Conservation (phyloP, 176 grass and related monocot genomes). For the Aegilops bicornis region DNA sequence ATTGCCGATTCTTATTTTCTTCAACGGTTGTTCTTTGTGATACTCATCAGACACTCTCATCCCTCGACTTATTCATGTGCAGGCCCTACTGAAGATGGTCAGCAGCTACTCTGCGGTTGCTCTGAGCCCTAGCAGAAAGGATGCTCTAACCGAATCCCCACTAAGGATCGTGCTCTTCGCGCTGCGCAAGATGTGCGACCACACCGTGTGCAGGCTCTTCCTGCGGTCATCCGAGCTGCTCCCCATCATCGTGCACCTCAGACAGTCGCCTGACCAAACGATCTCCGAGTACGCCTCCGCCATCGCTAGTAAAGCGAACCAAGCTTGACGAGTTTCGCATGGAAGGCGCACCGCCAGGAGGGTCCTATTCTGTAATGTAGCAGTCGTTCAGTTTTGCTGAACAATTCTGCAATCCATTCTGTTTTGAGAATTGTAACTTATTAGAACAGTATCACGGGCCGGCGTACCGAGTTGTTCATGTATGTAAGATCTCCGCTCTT, state of each 20-base stretch:
- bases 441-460: background rate
- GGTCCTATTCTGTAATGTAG: background rate
- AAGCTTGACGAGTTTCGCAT: slow-evolving; percentile 27
- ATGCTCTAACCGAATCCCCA: slow-evolving; percentile 70
- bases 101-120: slow-evolving; percentile 65
- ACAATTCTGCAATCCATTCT: background rate
- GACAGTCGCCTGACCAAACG: slow-evolving; percentile 59
- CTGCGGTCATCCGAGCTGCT: slow-evolving; percentile 74
- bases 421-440: slow-evolving; percentile 4
- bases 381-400: slow-evolving; percentile 1
- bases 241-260: slow-evolving; percentile 62
- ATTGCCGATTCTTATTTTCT: background rate
- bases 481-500: background rate
- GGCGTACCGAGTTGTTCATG: background rate
- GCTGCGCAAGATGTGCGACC: slow-evolving; percentile 90
- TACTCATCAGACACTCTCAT: background rate
- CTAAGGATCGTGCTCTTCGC: slow-evolving; percentile 83
- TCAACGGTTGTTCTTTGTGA: background rate
- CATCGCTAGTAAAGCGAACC: slow-evolving; percentile 51
- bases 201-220: slow-evolving; percentile 66
- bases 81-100: slow-evolving; percentile 86
- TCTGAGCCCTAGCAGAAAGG: slow-evolving; percentile 71
- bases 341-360: background rate
- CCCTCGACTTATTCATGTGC: background rate
- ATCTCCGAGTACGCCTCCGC: slow-evolving; percentile 69